phyloP scores from a whole-genome alignment of 2,329 filamentous ascomycete genomes.

The Diaporthe ampelina region DNA sequence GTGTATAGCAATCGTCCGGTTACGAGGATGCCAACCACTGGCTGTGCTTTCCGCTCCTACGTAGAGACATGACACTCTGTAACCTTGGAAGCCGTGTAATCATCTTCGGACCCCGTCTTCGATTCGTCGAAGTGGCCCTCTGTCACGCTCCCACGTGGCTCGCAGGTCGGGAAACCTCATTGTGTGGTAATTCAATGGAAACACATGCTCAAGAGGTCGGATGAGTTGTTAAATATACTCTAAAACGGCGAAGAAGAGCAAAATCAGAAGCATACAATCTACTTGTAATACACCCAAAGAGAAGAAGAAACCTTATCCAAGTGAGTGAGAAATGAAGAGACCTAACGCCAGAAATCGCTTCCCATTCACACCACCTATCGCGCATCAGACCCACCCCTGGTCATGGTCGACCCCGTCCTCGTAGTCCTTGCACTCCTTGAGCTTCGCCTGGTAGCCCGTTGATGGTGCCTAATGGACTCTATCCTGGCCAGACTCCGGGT shows the following conservation, averaged over 20 bases:
- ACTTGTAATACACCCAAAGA: too few relatives aligned
- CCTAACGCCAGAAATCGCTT: not conserved
- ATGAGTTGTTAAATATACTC: not conserved
- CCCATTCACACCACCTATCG: not conserved
- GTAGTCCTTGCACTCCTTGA: not conserved
- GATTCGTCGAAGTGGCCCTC: too few relatives aligned
- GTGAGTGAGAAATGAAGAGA: not conserved
- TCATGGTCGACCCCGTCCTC: not conserved
- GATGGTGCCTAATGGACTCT: constrained; percentile 30
- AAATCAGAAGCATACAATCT: not conserved
- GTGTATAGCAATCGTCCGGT: not conserved
- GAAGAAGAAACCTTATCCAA: not conserved
- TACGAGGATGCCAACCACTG: not conserved
- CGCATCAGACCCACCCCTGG: not conserved
- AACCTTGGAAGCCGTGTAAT: too few relatives aligned
- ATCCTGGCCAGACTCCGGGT: constrained; percentile 19
- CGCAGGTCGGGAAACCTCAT: too few relatives aligned
- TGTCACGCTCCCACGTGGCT: too few relatives aligned
- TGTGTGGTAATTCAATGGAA: not conserved
- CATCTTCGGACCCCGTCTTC: too few relatives aligned
- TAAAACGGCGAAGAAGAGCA: not conserved
- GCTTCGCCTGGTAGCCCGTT: not conserved
- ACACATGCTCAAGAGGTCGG: too few relatives aligned
- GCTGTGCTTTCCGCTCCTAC: too few relatives aligned
- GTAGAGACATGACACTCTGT: too few relatives aligned